Conservation (phyloP, 1,284 basidiomycete genomes). For the Cryptococcus depauperatus region DNA sequence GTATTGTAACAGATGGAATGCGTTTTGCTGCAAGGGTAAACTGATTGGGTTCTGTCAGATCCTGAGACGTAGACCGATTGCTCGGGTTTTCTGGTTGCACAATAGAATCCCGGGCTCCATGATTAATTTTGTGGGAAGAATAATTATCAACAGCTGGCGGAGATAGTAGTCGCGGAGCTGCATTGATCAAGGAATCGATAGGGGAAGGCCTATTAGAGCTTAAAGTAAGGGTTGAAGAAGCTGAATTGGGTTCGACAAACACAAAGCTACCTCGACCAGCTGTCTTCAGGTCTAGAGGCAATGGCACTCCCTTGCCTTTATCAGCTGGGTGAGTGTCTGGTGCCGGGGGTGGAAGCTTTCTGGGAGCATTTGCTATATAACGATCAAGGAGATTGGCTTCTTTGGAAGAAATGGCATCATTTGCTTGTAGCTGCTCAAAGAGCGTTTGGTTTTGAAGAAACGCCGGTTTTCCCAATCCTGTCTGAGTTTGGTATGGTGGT, state of each 20-base stretch:
- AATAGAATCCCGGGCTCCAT: no score
- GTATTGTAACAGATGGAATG: no score
- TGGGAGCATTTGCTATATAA: constrained; percentile 5
- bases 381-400: constrained; percentile 2
- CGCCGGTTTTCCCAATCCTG: neutral
- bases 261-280: neutral
- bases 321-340: constrained; percentile 10
- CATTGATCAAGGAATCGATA: no score
- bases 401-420: neutral
- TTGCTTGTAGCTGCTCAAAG: neutral
- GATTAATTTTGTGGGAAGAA: no score
- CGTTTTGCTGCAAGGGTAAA: no score
- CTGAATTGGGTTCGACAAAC: neutral
- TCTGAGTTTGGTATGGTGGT: neutral
- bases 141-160: no score
- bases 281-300: constrained; percentile 3
- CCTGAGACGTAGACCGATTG: no score
- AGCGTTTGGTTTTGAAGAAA: constrained; percentile 5
- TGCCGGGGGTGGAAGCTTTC: constrained; percentile 9
- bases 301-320: constrained; percentile 1
- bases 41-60: no score
- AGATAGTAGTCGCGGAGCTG: no score
- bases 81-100: no score
- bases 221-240: no score
- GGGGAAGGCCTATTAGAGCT: no score